Percentiles rank a stretch among this genome's conserved stretches.
Evolutionary conservation across 192 early-diverging fungal genomes (phyloP).

Genomic region (Coemansia sp.): DNA sequence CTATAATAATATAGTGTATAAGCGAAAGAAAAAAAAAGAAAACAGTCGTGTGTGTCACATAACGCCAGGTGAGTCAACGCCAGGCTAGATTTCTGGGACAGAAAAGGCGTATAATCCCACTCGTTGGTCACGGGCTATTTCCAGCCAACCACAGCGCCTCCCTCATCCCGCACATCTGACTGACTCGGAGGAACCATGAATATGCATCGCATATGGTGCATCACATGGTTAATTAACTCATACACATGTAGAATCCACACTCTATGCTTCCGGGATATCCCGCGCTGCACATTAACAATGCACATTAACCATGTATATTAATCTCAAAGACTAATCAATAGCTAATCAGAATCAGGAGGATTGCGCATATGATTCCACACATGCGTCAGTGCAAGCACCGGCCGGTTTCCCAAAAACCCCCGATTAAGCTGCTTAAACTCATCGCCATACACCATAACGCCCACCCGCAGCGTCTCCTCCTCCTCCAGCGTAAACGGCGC

Average conservation of each 20-base stretch:
- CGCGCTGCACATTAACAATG: too few relatives aligned
- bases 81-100: background rate
- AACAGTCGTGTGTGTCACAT: background rate
- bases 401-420: conserved; percentile 41
- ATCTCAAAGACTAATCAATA: background rate
- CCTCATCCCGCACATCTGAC: background rate
- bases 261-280: too few relatives aligned
- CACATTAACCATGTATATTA: too few relatives aligned
- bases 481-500: conserved; percentile 56
- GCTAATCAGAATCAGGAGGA: background rate
- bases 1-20: too few relatives aligned
- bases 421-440: conserved; percentile 47
- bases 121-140: background rate
- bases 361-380: conserved; percentile 37
- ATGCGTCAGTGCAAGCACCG: conserved; percentile 45
- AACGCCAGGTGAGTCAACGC: background rate
- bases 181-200: background rate
- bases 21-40: background rate
- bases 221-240: too few relatives aligned
- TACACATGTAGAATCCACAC: too few relatives aligned
- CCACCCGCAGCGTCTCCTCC: conserved; percentile 49
- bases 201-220: too few relatives aligned
- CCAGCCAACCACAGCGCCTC: background rate
- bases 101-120: background rate
- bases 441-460: conserved; percentile 42